Evolutionary conservation across 306 rosid genomes (phyloP).

Genomic region (Cucumis melo): DNA sequence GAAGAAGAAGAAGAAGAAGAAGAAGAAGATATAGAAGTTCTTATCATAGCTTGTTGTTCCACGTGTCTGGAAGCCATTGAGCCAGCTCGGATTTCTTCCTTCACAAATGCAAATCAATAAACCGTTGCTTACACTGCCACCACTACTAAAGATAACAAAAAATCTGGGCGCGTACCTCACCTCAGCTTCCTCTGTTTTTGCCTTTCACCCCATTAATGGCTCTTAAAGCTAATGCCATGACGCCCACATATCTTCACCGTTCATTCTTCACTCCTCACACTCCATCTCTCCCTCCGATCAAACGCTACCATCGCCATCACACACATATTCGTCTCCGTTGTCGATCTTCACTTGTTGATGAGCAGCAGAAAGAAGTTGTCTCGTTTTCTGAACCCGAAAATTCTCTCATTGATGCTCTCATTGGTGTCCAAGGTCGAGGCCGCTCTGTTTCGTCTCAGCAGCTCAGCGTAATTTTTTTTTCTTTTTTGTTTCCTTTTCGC

Average conservation of each 20-base stretch:
- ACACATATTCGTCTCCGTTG: neutral
- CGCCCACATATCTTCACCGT: neutral
- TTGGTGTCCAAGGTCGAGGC: constrained; percentile 91
- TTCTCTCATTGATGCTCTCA: constrained; percentile 58
- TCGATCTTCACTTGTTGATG: constrained; percentile 21
- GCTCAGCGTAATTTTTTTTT: constrained; percentile 24
- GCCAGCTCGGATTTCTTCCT: neutral
- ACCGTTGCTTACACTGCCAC: neutral
- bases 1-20: no score
- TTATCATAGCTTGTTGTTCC: neutral
- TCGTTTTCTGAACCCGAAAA: constrained; percentile 45
- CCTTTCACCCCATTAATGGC: neutral
- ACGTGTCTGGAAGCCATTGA: neutral
- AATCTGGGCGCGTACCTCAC: neutral
- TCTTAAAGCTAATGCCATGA: neutral
- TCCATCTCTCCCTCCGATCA: constrained; percentile 5
- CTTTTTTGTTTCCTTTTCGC: neutral
- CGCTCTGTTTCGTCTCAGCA: constrained; percentile 77
- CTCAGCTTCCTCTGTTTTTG: neutral
- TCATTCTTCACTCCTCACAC: neutral
- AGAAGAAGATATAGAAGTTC: neutral
- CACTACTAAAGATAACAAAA: neutral
- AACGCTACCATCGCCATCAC: constrained; percentile 1
- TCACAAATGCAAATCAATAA: neutral
- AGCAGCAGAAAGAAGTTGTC: constrained; percentile 20